Evolutionary conservation across 2,329 filamentous ascomycete species (phyloP).

Genomic region (Xylariaceae sp.): DNA sequence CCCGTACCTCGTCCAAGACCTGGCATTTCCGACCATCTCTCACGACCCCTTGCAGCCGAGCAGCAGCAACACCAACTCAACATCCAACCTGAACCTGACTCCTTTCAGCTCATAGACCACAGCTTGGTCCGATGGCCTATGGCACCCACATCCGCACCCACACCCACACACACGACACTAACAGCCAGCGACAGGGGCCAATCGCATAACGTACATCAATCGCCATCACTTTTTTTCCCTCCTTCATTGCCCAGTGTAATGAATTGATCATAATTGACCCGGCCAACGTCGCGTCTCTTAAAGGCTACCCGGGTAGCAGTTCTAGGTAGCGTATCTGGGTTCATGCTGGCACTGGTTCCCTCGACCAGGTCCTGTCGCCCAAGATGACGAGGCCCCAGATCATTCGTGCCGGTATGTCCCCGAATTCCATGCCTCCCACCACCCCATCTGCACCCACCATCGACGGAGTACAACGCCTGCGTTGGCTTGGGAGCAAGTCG

Average conservation of each 20-base stretch:
- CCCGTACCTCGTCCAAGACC: background rate
- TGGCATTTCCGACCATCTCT: slow-evolving; percentile 17
- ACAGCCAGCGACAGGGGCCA: slow-evolving; percentile 12
- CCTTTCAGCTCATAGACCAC: background rate
- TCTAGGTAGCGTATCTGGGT: slow-evolving; percentile 3
- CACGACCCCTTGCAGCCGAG: slow-evolving; percentile 21
- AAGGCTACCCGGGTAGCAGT: slow-evolving; percentile 1
- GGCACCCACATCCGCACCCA: background rate
- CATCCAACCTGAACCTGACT: slow-evolving; percentile 3
- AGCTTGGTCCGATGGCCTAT: background rate
- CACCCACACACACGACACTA: background rate
- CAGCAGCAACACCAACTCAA: slow-evolving; percentile 19
- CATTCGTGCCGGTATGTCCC: slow-evolving; percentile 53
- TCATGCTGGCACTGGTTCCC: slow-evolving; percentile 26
- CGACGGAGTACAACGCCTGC: no score
- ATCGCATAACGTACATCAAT: slow-evolving; percentile 4
- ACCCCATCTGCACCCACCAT: background rate
- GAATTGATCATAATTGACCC: slow-evolving; percentile 15
- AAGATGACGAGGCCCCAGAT: slow-evolving; percentile 57
- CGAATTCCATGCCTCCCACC: background rate
- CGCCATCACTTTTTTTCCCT: background rate
- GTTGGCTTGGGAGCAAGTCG: slow-evolving; percentile 5
- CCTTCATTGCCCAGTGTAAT: slow-evolving; percentile 8
- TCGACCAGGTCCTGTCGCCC: slow-evolving; percentile 27
- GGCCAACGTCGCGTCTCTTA: slow-evolving; percentile 9